Evolutionary conservation across 2,329 filamentous ascomycete genomes (phyloP).

Genomic region (Curvularia verruculosa): DNA sequence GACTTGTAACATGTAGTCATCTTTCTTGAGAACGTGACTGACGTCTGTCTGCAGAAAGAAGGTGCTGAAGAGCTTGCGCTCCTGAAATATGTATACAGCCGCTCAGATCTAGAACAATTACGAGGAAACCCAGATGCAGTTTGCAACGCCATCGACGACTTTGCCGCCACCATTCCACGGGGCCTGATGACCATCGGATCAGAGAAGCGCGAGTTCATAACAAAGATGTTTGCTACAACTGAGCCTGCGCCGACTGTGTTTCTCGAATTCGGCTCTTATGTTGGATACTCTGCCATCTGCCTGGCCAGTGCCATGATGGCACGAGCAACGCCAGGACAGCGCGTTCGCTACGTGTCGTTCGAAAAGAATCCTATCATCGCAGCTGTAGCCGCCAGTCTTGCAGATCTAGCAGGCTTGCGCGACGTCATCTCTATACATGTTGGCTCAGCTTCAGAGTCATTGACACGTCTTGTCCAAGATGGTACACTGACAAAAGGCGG

Average conservation of each 20-base stretch:
- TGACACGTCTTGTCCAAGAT: neutral
- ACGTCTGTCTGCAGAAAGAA: neutral
- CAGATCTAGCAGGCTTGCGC: neutral
- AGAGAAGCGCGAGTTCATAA: conserved; percentile 3
- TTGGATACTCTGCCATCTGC: conserved; percentile 5
- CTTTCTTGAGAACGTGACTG: neutral
- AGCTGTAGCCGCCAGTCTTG: neutral
- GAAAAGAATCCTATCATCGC: conserved; percentile 4
- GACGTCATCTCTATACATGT: neutral
- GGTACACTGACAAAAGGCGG: neutral
- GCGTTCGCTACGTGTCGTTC: neutral
- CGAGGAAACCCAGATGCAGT: conserved; percentile 3
- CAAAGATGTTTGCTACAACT: neutral
- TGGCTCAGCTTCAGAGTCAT: neutral
- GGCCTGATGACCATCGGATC: conserved; percentile 2
- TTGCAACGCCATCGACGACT: conserved; percentile 3
- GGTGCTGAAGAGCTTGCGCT: conserved; percentile 5
- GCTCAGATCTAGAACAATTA: neutral
- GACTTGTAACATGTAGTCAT: neutral
- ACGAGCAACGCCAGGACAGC: neutral
- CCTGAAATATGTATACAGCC: neutral
- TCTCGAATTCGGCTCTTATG: conserved; percentile 4
- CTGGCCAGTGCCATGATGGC: conserved; percentile 2
- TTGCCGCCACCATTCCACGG: neutral
- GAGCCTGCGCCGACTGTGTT: conserved; percentile 1